Conservation (phyloP, 495 filamentous ascomycete species). For the Terfezia boudieri region DNA sequence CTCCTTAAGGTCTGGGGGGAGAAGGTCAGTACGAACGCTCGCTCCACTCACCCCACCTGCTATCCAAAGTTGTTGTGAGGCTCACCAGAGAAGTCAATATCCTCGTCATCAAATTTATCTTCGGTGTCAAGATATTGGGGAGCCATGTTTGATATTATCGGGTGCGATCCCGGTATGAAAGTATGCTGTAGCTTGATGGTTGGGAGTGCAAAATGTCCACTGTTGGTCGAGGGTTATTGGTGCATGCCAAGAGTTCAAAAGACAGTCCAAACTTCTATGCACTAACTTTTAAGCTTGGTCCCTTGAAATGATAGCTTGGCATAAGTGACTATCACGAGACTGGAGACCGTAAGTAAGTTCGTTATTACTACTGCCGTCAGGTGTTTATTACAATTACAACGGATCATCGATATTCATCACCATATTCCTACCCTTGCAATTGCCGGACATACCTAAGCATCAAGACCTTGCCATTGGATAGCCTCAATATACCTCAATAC, state of each 20-base stretch:
- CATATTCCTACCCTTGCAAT: no score
- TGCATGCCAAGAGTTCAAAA: background rate
- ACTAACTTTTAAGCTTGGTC: background rate
- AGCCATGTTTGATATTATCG: conserved; percentile 26
- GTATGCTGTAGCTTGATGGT: no score
- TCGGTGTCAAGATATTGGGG: background rate
- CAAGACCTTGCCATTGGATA: no score
- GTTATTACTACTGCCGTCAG: no score
- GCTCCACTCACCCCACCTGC: background rate
- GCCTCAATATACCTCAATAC: no score
- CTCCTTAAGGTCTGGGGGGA: conserved; percentile 48
- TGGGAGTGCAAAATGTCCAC: background rate
- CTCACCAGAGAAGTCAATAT: conserved; percentile 72
- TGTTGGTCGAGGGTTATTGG: background rate
- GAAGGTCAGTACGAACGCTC: background rate
- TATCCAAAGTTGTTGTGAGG: conserved; percentile 5
- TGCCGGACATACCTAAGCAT: no score
- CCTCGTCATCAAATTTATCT: conserved; percentile 70
- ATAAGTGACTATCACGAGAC: no score
- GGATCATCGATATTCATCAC: no score
- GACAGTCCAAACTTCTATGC: background rate
- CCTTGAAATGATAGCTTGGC: no score
- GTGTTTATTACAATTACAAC: no score
- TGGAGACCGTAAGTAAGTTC: no score
- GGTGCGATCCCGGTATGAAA: no score